Base-by-base conservation (phyloP, 495 filamentous ascomycete genomes). In the Neurospora sp. region DNA sequence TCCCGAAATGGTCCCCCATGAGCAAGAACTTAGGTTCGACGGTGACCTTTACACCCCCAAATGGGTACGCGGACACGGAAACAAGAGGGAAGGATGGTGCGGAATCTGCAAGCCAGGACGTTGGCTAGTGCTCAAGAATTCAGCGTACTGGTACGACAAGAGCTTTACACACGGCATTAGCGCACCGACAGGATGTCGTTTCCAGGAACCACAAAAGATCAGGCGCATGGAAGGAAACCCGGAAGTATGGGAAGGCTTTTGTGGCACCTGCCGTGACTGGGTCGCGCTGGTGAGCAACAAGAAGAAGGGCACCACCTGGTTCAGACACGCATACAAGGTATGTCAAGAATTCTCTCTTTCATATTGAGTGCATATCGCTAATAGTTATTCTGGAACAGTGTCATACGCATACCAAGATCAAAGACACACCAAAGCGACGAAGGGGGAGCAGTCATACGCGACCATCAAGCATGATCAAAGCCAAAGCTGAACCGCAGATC, bases 271-370 rank as follows among this genome's bases (percentile, higher is more conserved):
- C 79, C 89, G 88, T 70, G 91, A 93, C 45, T 94, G 92, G 92
- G 90, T 93, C 72, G 88, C 90, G 16, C 81, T 94, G 59, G 89
- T 92, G 53, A 93, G 90, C 80, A 93, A 90, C 77, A 94, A 93
- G 85, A 94, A 93, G 85, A 94, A 94, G 83, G 92, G 92, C 3
- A 93, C 91, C 6, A 92, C 91, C 5, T 94, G 92, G 92, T 94
- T 94, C 75, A 84, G 92, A 74, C 92, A 94, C 79, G 92, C 92
- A 53, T 93, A 94, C 79, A 94, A 93, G 88, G 91, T 93, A 77
- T 80, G 84, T 82, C 39, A 39, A 44, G 38, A 44, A 9, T 37
- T 6, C 6, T 37, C 3, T 18, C 16, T 20, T 16, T 8, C n/a
- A 9, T 5, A 7, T n/a, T n/a, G 45, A 38, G 35, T 18, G 42